Evolutionary conservation across 495 filamentous ascomycete species (phyloP).

Genomic region (Xylaria flabelliformis): DNA sequence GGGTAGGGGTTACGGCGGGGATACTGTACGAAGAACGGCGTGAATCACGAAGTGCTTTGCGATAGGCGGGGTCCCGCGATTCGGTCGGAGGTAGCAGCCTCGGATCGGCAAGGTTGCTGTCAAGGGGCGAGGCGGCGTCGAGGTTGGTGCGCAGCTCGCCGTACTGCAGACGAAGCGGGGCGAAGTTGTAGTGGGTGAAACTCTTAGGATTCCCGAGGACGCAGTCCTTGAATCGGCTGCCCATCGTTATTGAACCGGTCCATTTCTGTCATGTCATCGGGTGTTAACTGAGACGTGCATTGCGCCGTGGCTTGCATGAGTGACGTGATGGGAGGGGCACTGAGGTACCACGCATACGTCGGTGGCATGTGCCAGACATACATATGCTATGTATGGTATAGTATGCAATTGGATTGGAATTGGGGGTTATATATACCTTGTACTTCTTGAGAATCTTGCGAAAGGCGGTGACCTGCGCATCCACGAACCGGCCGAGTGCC

Average conservation of each 20-base stretch:
- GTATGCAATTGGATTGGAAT: not conserved
- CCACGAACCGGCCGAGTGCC: conserved; percentile 65
- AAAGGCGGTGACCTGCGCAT: conserved; percentile 69
- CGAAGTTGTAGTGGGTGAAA: conserved; percentile 66
- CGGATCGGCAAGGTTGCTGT: conserved; percentile 27
- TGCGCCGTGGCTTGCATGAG: conserved; percentile 11
- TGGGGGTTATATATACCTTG: conserved; percentile 42
- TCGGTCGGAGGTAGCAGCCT: conserved; percentile 28
- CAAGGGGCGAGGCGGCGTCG: conserved; percentile 45
- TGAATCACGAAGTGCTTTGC: conserved; percentile 27
- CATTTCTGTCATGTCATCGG: conserved; percentile 59
- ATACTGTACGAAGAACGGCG: conserved; percentile 33
- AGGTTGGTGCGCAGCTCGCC: conserved; percentile 62
- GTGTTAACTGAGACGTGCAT: conserved; percentile 26
- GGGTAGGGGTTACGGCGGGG: not conserved
- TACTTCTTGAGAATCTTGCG: conserved; percentile 81
- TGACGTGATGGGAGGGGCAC: not conserved
- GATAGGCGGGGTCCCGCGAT: conserved; percentile 21
- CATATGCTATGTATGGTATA: not conserved
- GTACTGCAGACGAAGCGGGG: conserved; percentile 59
- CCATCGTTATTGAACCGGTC: conserved; percentile 67
- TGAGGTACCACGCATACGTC: not conserved
- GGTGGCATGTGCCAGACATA: not conserved
- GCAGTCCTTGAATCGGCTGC: conserved; percentile 62
- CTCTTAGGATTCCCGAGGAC: conserved; percentile 64